Percentiles rank a stretch among this genome's conserved stretches.
Evolutionary conservation across 345 rosid species (phyloP).

Genomic region (Adansonia digitata): DNA sequence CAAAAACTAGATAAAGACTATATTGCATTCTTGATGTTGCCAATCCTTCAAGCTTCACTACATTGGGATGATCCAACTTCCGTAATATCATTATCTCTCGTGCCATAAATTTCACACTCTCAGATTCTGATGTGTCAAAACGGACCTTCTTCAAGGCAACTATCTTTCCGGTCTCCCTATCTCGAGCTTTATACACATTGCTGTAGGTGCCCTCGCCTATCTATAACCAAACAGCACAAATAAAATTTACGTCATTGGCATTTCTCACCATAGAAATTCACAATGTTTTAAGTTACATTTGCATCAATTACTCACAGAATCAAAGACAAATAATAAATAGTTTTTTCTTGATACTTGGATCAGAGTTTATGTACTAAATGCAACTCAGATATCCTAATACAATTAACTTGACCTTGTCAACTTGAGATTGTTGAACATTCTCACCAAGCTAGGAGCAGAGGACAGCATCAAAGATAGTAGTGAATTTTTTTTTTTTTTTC

Average conservation of each 20-base stretch:
- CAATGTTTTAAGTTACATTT: not conserved
- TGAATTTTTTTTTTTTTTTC: not conserved
- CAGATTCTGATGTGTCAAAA: conserved; percentile 64
- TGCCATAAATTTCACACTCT: conserved; percentile 75
- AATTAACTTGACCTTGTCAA: not conserved
- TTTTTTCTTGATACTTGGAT: not conserved
- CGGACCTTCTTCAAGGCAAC: conserved; percentile 81
- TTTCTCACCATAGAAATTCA: not conserved
- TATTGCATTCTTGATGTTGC: conserved; percentile 74
- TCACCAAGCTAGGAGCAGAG: not conserved
- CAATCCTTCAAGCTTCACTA: conserved; percentile 64
- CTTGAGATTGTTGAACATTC: not conserved
- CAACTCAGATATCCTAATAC: conserved; percentile 3
- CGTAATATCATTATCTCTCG: conserved; percentile 55
- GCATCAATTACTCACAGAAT: not conserved
- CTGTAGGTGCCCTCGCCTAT: conserved; percentile 69
- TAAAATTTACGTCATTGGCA: not conserved
- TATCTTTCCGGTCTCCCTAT: conserved; percentile 57
- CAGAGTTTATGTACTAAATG: not conserved
- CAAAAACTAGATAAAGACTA: conserved; percentile 65
- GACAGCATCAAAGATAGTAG: not conserved
- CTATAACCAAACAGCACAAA: conserved; percentile 23
- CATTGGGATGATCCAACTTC: conserved; percentile 69
- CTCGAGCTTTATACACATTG: conserved; percentile 74
- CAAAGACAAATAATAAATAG: not conserved